phyloP scores from a whole-genome alignment of 768 basidiomycete genomes.

The Panaeolus cyanescens region DNA sequence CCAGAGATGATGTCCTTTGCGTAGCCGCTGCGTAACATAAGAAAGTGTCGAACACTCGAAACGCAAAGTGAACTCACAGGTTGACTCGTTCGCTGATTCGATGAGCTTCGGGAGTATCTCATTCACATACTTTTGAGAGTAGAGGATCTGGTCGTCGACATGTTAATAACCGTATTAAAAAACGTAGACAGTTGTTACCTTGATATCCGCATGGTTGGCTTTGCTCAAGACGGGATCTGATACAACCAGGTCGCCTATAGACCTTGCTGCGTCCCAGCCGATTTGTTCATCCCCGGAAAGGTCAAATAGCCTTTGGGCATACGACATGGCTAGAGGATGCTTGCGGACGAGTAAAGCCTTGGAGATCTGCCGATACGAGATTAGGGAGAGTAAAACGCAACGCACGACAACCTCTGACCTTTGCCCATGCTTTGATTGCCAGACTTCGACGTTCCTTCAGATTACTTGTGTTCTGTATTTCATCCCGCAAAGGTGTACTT shows the following conservation, averaged over 20 bases:
- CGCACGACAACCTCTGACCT: constrained; percentile 48
- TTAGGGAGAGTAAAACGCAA: background rate
- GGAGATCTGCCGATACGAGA: constrained; percentile 51
- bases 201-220: constrained; percentile 73
- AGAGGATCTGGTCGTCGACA: constrained; percentile 55
- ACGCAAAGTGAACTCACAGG: constrained; percentile 41
- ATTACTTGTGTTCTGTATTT: constrained; percentile 38
- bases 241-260: constrained; percentile 66
- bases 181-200: constrained; percentile 45
- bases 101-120: constrained; percentile 75
- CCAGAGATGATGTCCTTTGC: constrained; percentile 63
- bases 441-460: constrained; percentile 42
- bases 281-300: constrained; percentile 68
- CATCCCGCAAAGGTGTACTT: constrained; percentile 47
- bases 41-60: background rate
- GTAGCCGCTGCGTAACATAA: constrained; percentile 33
- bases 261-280: constrained; percentile 73
- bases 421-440: constrained; percentile 65
- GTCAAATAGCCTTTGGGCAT: constrained; percentile 66
- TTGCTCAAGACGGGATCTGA: constrained; percentile 72
- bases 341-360: constrained; percentile 81
- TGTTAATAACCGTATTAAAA: background rate
- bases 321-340: constrained; percentile 55
- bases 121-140: constrained; percentile 76
- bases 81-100: constrained; percentile 55